Evolutionary conservation across 2,329 filamentous ascomycete species (phyloP), one percentile per base, ranked within the genome.

Genomic region (Botrytis tulipae): DNA sequence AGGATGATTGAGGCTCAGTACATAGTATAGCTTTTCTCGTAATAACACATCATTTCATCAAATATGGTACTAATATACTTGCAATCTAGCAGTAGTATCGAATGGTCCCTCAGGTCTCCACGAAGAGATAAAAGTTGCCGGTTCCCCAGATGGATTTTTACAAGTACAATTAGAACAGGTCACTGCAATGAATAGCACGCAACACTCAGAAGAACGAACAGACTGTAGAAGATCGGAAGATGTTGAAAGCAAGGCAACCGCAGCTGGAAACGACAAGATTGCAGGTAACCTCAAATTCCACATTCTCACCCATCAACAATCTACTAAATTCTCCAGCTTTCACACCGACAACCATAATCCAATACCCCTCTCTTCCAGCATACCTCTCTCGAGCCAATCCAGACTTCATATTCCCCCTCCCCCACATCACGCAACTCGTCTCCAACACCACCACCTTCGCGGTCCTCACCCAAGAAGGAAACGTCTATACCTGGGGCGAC

Each of bases 401-500:
- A 32, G 35, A 68, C 2, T 62, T 74, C 12, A 35, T 68, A 20
- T 44, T 72, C 1, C 51, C 77, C 32, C 46, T 74, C 22, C 59
- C 75, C 25, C 42, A 74, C 7, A 60, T 78, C n/a, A 61, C 35
- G 12, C 74, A 77, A 18, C 68, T 81, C 32, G 75, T 81, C 18
- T 83, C 83, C 0, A 82, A 81, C 69, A 79, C 78, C n/a, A 83
- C 81, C 3, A 80, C 77, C 9, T 85, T 85, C 76, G 78, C 81
- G 16, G 77, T 82, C 51, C 78, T 85, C 29, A 81, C 81, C 68
- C 76, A 79, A 25, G 75, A 74, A 8, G 83, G 83, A 7, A 78
- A 80, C 35, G 82, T 85, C 8, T 83, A 80, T 74, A 83, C 81
- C 25, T 84, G 83, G 83, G 90, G 90, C 12, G 90, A 92, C 76